phyloP scores from a whole-genome alignment of 2,329 filamentous ascomycete species.

The Paraphaeosphaeria sporulosa region DNA sequence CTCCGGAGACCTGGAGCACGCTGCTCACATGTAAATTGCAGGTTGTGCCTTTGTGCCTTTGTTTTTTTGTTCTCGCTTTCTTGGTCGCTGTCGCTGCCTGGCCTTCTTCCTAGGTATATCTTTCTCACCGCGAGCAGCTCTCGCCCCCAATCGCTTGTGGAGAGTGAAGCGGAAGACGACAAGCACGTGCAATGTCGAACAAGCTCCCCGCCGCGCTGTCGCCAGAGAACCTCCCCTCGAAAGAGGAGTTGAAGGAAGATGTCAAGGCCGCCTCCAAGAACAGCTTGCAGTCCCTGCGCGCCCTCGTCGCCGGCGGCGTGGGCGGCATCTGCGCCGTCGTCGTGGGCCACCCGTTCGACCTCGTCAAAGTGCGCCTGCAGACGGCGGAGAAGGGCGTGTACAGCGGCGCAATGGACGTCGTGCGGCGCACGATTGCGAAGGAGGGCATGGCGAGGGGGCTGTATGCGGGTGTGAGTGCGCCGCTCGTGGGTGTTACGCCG shows the following conservation, averaged over 20 bases:
- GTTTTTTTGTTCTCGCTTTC: background rate
- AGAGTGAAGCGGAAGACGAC: background rate
- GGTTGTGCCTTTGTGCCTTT: background rate
- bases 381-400: conserved; percentile 96
- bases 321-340: conserved; percentile 93
- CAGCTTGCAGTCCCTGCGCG: conserved; percentile 73
- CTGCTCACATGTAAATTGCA: conserved; percentile 12
- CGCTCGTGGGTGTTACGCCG: conserved; percentile 92
- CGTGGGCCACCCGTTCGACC: conserved; percentile 93
- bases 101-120: too few species aligned
- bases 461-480: conserved; percentile 96
- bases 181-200: conserved; percentile 4
- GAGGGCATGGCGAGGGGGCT: conserved; percentile 82
- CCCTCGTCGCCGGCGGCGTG: conserved; percentile 87
- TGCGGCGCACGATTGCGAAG: conserved; percentile 83
- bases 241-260: conserved; percentile 61
- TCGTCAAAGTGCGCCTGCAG: conserved; percentile 97
- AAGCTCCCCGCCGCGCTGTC: conserved; percentile 12
- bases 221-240: conserved; percentile 42
- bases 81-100: background rate
- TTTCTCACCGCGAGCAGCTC: background rate
- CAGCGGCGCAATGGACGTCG: conserved; percentile 87
- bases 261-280: conserved; percentile 60
- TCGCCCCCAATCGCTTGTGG: background rate
- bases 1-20: conserved; percentile 15